Conservation (phyloP, 2,329 filamentous ascomycete species). For the Bipolaris victoriae region DNA sequence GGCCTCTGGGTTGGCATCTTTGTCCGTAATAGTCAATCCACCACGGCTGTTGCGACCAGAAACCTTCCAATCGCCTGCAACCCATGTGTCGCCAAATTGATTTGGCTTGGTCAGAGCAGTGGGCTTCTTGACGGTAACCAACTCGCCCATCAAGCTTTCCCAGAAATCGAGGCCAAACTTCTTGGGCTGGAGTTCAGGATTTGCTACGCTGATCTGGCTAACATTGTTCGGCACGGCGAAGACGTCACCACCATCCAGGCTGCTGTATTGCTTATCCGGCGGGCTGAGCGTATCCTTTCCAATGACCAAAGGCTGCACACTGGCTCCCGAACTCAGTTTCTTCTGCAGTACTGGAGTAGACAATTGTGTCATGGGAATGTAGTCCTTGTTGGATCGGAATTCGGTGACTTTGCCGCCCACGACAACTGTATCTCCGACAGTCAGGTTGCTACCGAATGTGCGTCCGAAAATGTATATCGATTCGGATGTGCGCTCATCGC, state of each 20-base stretch:
- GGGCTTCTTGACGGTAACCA: conserved; percentile 67
- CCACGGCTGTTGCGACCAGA: conserved; percentile 68
- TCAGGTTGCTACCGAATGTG: conserved; percentile 50
- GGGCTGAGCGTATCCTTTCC: conserved; percentile 64
- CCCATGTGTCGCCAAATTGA: conserved; percentile 71
- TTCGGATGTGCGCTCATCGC: conserved; percentile 65
- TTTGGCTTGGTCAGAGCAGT: conserved; percentile 67
- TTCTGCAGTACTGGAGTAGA: conserved; percentile 60
- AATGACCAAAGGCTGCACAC: conserved; percentile 64
- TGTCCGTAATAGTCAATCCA: conserved; percentile 66
- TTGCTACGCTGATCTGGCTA: conserved; percentile 62
- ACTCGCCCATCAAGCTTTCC: conserved; percentile 71
- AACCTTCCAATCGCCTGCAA: conserved; percentile 68
- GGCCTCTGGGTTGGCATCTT: conserved; percentile 71
- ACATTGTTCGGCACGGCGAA: conserved; percentile 69
- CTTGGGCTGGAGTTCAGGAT: conserved; percentile 66
- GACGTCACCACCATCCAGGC: conserved; percentile 69
- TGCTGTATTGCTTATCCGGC: conserved; percentile 66
- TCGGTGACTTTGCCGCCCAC: conserved; percentile 67
- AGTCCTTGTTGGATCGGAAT: conserved; percentile 61
- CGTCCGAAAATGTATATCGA: conserved; percentile 69
- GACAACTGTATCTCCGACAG: conserved; percentile 67
- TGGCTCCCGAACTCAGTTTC: conserved; percentile 61
- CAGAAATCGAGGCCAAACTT: conserved; percentile 75
- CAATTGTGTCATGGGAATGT: conserved; percentile 70